phyloP scores from a whole-genome alignment of 164 flowering plant genomes.

The Aristolochia fimbriata region DNA sequence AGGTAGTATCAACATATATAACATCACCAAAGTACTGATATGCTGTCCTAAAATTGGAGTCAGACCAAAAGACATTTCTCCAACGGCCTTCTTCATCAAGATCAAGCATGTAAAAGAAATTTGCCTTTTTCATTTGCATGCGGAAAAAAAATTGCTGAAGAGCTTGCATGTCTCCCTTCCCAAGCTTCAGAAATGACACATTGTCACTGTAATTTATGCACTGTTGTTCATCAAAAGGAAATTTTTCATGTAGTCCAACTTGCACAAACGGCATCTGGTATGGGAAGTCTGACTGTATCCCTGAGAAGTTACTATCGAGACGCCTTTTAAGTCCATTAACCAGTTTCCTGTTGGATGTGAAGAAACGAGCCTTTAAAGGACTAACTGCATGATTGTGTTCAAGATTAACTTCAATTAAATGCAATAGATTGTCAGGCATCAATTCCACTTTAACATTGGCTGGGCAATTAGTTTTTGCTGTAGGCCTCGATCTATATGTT shows the following conservation, averaged over 20 bases:
- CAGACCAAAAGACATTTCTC: conserved; percentile 9
- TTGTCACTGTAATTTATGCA: background rate
- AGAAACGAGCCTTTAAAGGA: conserved; percentile 1
- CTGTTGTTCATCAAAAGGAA: background rate
- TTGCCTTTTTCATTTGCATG: background rate
- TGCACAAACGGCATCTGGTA: background rate
- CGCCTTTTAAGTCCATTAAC: background rate
- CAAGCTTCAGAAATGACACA: conserved; percentile 1
- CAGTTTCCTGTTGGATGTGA: background rate
- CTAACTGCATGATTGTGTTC: conserved; percentile 8
- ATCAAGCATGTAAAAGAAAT: conserved; percentile 5
- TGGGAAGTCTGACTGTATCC: no score
- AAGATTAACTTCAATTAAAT: background rate
- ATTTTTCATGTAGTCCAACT: background rate
- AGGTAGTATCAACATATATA: conserved; percentile 7
- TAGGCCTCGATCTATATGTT: background rate
- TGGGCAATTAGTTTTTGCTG: conserved; percentile 2
- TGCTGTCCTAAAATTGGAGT: background rate
- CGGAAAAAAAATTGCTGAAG: conserved; percentile 1
- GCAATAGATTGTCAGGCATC: background rate
- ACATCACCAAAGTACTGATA: conserved; percentile 7
- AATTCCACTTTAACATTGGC: conserved; percentile 2
- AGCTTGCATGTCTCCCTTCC: conserved; percentile 1
- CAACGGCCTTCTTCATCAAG: conserved; percentile 1
- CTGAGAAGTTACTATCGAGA: background rate